phyloP scores from a whole-genome alignment of 768 basidiomycete genomes.

The Cystobasidium tubakii region DNA sequence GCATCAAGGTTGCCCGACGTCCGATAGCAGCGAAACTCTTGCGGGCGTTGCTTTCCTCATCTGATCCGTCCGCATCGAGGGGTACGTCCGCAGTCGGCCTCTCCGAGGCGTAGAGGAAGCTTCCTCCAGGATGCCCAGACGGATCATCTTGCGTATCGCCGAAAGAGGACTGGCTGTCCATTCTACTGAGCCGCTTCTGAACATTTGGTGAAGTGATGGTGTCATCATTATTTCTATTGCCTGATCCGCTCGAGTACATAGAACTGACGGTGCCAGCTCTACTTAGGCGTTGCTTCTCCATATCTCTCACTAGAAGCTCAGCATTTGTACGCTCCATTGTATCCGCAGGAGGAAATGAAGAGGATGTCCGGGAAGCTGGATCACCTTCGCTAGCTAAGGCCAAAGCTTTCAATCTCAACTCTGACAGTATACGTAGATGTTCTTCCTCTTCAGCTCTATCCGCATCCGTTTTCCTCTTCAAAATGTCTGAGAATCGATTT shows the following conservation, averaged over 20 bases:
- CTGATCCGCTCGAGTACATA: not conserved
- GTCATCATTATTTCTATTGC: not conserved
- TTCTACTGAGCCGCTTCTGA: not conserved
- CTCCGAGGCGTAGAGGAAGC: not conserved
- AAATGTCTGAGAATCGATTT: not conserved
- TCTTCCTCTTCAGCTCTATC: slow-evolving; percentile 23
- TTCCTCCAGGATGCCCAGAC: not conserved
- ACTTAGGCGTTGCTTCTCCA: slow-evolving; percentile 4
- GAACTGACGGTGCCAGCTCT: not conserved
- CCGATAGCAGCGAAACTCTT: slow-evolving; percentile 12
- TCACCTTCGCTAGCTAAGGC: slow-evolving; percentile 10
- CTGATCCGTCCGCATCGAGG: slow-evolving; percentile 3
- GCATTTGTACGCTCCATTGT: not conserved
- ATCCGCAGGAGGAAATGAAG: not conserved
- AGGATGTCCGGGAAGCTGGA: not conserved
- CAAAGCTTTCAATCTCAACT: slow-evolving; percentile 23
- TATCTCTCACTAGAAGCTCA: slow-evolving; percentile 6
- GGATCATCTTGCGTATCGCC: not conserved
- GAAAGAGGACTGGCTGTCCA: not conserved
- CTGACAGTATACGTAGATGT: slow-evolving; percentile 18
- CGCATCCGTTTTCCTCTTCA: not conserved
- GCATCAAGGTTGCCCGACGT: not conserved
- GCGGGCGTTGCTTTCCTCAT: not conserved
- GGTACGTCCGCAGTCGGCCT: not conserved
- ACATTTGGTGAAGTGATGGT: slow-evolving; percentile 4